These are phyloP conservation scores for Pyrenopolyporus hunteri DNA, from an alignment of 495 filamentous ascomycete species.

Conservation along the genomic window DNA sequence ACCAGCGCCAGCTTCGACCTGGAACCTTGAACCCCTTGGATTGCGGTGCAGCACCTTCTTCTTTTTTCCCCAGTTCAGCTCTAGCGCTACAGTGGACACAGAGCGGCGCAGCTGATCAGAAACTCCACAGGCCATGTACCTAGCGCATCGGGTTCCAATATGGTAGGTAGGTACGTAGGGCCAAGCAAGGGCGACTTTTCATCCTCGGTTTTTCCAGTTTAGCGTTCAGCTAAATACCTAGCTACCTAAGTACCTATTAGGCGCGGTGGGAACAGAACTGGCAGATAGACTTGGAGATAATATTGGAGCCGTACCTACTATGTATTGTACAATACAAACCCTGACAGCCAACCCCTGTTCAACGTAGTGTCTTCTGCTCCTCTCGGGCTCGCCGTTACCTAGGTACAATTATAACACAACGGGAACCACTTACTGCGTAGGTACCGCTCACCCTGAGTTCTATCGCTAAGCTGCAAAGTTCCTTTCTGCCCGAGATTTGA, in stretches of 20 bases:
- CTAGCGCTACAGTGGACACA: constrained; percentile 10
- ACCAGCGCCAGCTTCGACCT: not conserved
- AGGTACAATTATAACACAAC: not conserved
- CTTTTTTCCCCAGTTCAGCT: constrained; percentile 22
- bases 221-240: constrained; percentile 15
- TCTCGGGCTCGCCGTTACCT: constrained; percentile 18
- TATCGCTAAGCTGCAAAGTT: not conserved
- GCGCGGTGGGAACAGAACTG: too few species aligned
- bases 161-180: not conserved
- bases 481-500: not conserved
- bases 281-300: not conserved
- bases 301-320: constrained; percentile 1
- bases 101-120: constrained; percentile 29
- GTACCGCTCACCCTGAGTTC: not conserved
- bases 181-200: not conserved
- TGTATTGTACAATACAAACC: too few species aligned
- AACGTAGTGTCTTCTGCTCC: constrained; percentile 7
- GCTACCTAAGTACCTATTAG: constrained; percentile 9
- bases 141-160: constrained; percentile 12
- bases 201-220: not conserved
- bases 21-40: constrained; percentile 3
- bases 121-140: constrained; percentile 4
- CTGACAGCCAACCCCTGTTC: constrained; percentile 9
- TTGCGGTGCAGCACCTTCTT: too few species aligned
- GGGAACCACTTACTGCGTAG: not conserved